These are phyloP conservation scores for Penicillium atrosanguineum DNA, from an alignment of 495 filamentous ascomycete genomes.

Conservation along the genomic window DNA sequence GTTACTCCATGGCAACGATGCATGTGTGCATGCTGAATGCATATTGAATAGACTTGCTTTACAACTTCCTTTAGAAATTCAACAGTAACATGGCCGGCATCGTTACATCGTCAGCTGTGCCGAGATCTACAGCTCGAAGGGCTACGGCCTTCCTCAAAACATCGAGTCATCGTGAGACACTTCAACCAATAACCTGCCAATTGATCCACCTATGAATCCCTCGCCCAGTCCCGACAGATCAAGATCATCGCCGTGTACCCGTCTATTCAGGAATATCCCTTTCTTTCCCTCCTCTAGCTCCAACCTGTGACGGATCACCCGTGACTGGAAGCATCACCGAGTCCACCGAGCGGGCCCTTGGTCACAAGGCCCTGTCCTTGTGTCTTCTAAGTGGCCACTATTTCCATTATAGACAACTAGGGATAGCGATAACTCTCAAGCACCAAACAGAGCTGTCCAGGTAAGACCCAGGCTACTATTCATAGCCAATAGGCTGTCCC, in stretches of 20 bases:
- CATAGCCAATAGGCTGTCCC: neutral
- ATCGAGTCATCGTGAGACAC: neutral
- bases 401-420: neutral
- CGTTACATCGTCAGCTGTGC: neutral
- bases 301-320: neutral
- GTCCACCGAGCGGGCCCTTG: neutral
- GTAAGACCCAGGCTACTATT: neutral
- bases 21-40: neutral
- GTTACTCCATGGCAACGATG: neutral
- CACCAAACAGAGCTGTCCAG: neutral
- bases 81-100: neutral
- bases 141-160: neutral
- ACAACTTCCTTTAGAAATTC: neutral
- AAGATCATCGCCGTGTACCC: neutral
- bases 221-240: neutral
- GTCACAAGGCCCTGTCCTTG: neutral
- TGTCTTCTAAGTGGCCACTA: slow-evolving; percentile 2
- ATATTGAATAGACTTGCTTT: neutral
- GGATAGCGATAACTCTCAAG: neutral
- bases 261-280: neutral
- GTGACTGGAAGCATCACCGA: neutral
- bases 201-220: neutral
- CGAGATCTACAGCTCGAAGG: neutral
- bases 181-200: neutral
- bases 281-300: neutral